Evolutionary conservation across 306 rosid genomes (phyloP), one percentile per base, ranked within the genome.

Genomic region (Fragaria iinumae): DNA sequence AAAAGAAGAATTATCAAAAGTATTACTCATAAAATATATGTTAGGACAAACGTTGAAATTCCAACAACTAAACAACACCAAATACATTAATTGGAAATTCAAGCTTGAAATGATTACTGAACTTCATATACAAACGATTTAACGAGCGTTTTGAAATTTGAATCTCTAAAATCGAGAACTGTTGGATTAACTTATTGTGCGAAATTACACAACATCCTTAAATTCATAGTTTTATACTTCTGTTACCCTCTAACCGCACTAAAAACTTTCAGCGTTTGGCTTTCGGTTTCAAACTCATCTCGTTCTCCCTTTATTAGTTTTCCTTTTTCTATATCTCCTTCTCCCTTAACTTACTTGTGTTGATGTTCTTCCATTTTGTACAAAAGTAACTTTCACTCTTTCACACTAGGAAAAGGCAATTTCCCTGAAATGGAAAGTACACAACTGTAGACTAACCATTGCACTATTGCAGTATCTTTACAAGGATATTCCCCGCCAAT

Each of bases 401-500:
- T 70, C 62, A 71, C 62, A 11, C 0, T 8, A 8, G n/a, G 50
- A 27, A 50, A 34, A 14, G 18, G 12, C 49, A 20, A 5, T 3
- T 25, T 23, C 56, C 14, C 56, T 13, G 12, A 44, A 6, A 27
- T 43, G 60, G 59, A 45, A 62, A 44, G 60, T 60, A 29, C n/a
- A 44, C n/a, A 27, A 18, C 50, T 27, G 45, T 43, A 5, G 12
- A 60, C 27, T 3, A 59, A 41, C 67, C 2, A 8, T 17, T 0
- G 14, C 11, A 41, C 67, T 1, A 7, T 17, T 0, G 14, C 11
- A 11, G 71, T 8, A 75, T 62, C 60, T 62, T 75, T 45, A 12
- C 2, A 1, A 4, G 78, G 21, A 75, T 75, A 75, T 75, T 62
- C 71, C 70, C 4, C 70, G 48, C 48, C 48, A 18, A 38, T 20